Conservation (phyloP, 2,329 filamentous ascomycete species). For the Colletotrichum godetiae region DNA sequence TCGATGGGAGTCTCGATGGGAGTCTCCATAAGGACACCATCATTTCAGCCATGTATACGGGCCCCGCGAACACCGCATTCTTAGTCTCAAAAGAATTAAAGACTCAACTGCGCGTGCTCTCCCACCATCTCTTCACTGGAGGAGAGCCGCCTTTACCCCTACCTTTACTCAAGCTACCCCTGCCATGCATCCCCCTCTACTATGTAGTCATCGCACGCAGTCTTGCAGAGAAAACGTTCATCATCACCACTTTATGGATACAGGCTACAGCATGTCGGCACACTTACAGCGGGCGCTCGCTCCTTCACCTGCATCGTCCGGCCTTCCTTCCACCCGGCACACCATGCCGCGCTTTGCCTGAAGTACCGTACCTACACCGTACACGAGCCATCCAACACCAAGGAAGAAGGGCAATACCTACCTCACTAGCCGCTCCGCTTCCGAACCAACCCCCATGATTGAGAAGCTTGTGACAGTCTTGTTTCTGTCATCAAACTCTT, state of each 20-base stretch:
- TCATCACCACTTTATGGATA: not conserved
- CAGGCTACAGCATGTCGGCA: not conserved
- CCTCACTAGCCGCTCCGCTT: not conserved
- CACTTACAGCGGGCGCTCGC: conserved; percentile 19
- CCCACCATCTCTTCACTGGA: not conserved
- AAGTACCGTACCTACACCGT: no score
- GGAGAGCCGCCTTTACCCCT: conserved; percentile 9
- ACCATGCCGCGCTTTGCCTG: conserved; percentile 1
- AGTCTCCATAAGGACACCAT: not conserved
- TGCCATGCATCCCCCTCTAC: not conserved
- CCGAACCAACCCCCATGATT: not conserved
- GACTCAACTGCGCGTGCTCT: not conserved
- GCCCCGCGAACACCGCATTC: not conserved
- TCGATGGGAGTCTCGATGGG: no score
- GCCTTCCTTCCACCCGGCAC: conserved; percentile 14
- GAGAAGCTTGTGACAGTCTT: conserved; percentile 25
- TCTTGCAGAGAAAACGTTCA: not conserved
- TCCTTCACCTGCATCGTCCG: conserved; percentile 6
- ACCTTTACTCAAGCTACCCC: conserved; percentile 19
- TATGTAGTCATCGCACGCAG: not conserved
- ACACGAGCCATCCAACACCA: not conserved
- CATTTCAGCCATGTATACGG: not conserved
- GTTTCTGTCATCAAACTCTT: conserved; percentile 27
- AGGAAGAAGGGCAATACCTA: no score
- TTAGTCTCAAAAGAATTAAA: not conserved